Conservation (phyloP, 371 early-diverging fungal genomes). For the Mucor indicus region DNA sequence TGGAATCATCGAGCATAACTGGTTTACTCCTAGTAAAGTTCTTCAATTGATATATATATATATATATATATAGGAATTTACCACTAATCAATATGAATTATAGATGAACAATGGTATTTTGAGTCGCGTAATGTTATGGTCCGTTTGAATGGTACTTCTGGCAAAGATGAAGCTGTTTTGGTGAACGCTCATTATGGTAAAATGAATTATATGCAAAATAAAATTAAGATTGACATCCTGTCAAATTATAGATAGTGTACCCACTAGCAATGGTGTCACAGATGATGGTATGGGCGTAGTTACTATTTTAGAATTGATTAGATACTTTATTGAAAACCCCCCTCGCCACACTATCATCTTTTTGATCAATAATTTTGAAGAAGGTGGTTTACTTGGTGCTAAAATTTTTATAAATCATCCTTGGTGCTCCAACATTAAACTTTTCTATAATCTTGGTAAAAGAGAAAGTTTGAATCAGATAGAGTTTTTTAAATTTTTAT, state of each 20-base stretch:
- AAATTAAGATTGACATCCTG: too few species aligned
- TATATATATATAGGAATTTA: conserved; percentile 1
- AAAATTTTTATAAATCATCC: conserved; percentile 72
- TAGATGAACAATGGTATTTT: conserved; percentile 36
- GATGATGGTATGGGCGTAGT: conserved; percentile 83
- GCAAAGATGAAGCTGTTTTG: conserved; percentile 46
- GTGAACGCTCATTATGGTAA: conserved; percentile 60
- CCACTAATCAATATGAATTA: neutral
- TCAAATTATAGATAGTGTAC: conserved; percentile 61
- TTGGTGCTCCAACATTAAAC: conserved; percentile 69
- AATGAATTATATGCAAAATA: too few species aligned
- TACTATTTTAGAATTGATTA: conserved; percentile 66
- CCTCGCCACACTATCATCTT: conserved; percentile 66
- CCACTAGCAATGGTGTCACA: conserved; percentile 79
- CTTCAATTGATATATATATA: neutral
- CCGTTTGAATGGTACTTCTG: conserved; percentile 41
- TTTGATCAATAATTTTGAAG: conserved; percentile 87
- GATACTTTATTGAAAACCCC: conserved; percentile 60
- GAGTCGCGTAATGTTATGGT: conserved; percentile 52
- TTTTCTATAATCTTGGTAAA: conserved; percentile 78
- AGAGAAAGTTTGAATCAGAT: too few species aligned
- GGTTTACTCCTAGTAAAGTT: conserved; percentile 37
- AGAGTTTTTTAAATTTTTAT: neutral
- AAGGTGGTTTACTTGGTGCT: conserved; percentile 76
- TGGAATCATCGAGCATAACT: conserved; percentile 11